A percentile compares a stretch with the other conserved stretches of the same genome.
Evolutionary conservation across 139 green algal genomes (phyloP).

Genomic region (Picochlorum sp.): DNA sequence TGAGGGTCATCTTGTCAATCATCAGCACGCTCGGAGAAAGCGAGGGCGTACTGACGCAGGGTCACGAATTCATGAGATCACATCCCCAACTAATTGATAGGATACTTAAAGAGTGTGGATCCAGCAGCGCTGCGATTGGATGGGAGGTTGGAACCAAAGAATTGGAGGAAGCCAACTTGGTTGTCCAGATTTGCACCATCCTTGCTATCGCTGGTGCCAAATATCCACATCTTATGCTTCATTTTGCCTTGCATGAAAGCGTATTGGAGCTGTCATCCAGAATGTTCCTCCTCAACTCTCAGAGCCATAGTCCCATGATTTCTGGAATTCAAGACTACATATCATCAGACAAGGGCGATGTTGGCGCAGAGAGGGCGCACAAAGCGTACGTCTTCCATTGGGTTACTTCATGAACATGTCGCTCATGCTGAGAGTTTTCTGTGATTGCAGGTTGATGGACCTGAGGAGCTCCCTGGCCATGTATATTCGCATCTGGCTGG

Average conservation of each 20-base stretch:
- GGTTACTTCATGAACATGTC: not conserved
- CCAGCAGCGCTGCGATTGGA: not conserved
- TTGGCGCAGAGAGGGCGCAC: not conserved
- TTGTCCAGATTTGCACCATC: slow-evolving; percentile 32
- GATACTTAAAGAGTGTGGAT: slow-evolving; percentile 43
- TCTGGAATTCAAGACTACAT: not conserved
- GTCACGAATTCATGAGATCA: slow-evolving; percentile 35
- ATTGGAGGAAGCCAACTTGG: slow-evolving; percentile 53
- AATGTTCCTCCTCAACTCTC: slow-evolving; percentile 27
- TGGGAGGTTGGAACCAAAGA: slow-evolving; percentile 41
- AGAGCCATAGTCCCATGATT: slow-evolving; percentile 1
- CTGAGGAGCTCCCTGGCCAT: not conserved
- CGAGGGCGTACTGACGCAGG: slow-evolving; percentile 30
- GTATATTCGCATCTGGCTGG: not conserved
- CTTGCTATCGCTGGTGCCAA: slow-evolving; percentile 16
- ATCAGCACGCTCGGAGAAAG: slow-evolving; percentile 29
- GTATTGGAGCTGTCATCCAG: slow-evolving; percentile 25
- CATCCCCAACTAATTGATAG: slow-evolving; percentile 39
- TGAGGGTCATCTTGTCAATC: slow-evolving; percentile 46
- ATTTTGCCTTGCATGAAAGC: slow-evolving; percentile 21
- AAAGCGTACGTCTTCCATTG: not conserved
- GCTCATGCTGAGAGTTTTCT: slow-evolving; percentile 1
- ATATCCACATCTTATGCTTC: too few relatives aligned
- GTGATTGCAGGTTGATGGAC: not conserved
- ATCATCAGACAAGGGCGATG: not conserved